Base-by-base conservation (phyloP, 75 land plant genomes). In the Chamaecyparis obtusa region DNA sequence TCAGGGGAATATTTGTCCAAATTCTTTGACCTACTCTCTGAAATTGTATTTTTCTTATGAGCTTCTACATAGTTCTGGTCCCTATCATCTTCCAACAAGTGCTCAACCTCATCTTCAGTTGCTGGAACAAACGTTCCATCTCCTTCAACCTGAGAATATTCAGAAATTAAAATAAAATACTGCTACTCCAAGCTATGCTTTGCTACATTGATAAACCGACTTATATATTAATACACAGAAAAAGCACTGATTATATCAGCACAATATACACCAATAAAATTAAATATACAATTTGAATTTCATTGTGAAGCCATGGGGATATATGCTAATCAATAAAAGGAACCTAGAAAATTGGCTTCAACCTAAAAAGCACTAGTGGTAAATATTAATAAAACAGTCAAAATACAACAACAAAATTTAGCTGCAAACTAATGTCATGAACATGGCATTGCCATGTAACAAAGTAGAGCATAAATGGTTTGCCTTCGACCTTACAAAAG, bases 61-160 rank as follows among this genome's bases (percentile, higher is more conserved):
- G 51, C 33, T 46, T 81, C 46, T 81, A n/a, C 32, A 81, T 27
- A 81, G 24, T 46, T 81, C 48, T 27, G 83, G 15, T 46, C 33
- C 43, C 51, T 81, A 5, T 81, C 51, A 46, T 81, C n/a, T 43
- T 81, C 83, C 51, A 81, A 43, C 10, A 81, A 81, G 83, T 81
- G 83, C 43, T 81, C 83, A n/a, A 81, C 54, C 32, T 46, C 83
- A 81, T 81, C 83, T 81, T 81, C 54, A 37, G 83, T 81, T 27
- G 83, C 83, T 81, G 83, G 83, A 49, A 81, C 83, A 41, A 27
- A 46, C 8, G 83, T 81, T 19, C 83, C 83, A 46, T 43, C 49
- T 81, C 48, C 30, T 24, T 44, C 83, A 44, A 79, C 82, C 82
- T 79, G 49, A 43, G 49, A 27, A 46, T 9, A 81, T 17, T 30